Evolutionary conservation across 2,329 filamentous ascomycete species (phyloP).

Genomic region (Aureobasidium zeae): DNA sequence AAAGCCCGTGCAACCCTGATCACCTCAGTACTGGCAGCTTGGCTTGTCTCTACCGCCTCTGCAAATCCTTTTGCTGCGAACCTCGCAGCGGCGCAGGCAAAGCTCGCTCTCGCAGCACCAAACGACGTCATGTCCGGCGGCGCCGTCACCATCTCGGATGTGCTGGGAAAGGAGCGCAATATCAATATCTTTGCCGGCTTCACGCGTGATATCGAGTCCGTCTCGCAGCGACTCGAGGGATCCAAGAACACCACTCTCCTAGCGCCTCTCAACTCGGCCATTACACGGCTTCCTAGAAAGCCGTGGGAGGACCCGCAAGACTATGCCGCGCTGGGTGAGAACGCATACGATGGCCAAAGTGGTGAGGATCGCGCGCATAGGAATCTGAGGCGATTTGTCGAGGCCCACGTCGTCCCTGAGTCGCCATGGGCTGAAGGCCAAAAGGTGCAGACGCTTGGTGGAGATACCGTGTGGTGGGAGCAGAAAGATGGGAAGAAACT

Average conservation of each 20-base stretch:
- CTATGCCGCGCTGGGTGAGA: slow-evolving; percentile 55
- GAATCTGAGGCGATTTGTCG: slow-evolving; percentile 74
- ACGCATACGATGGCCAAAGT: slow-evolving; percentile 65
- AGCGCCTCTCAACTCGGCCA: slow-evolving; percentile 73
- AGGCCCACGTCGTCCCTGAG: slow-evolving; percentile 67
- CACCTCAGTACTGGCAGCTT: slow-evolving; percentile 8
- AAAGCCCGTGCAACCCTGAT: slow-evolving; percentile 2
- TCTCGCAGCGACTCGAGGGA: slow-evolving; percentile 61
- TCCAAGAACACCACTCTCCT: slow-evolving; percentile 70
- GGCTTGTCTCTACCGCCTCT: slow-evolving; percentile 7
- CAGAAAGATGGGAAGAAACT: slow-evolving; percentile 56
- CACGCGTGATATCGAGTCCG: slow-evolving; percentile 62
- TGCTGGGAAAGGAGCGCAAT: slow-evolving; percentile 66
- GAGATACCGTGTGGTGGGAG: slow-evolving; percentile 76
- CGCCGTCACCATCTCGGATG: slow-evolving; percentile 66
- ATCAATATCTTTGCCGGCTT: slow-evolving; percentile 81
- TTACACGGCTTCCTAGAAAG: slow-evolving; percentile 70
- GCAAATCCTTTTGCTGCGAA: slow-evolving; percentile 6
- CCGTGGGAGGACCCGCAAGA: slow-evolving; percentile 75
- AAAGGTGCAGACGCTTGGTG: slow-evolving; percentile 59
- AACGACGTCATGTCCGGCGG: slow-evolving; percentile 17
- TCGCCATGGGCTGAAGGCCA: slow-evolving; percentile 65
- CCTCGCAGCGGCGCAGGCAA: slow-evolving; percentile 7
- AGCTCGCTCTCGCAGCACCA: slow-evolving; percentile 5
- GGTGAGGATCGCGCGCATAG: slow-evolving; percentile 66